phyloP scores from a whole-genome alignment of 169 alveolate species.

The Cryptosporidium meleagridis region DNA sequence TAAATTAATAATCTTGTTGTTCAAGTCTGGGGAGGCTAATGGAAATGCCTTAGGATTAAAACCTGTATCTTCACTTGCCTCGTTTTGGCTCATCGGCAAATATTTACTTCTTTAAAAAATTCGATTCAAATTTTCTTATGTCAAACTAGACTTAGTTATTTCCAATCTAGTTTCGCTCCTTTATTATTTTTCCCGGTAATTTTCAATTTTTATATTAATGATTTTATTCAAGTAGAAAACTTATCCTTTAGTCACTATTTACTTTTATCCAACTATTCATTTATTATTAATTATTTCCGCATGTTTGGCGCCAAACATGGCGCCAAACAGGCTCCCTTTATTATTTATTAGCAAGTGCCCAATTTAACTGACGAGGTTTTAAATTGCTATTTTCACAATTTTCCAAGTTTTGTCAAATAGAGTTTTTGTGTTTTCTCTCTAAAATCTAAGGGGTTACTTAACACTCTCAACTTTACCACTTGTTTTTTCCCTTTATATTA shows the following conservation, averaged over 20 bases:
- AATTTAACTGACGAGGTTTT: neutral
- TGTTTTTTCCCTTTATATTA: too few species aligned
- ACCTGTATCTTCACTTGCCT: slow-evolving; percentile 76
- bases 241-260: neutral
- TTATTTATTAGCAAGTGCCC: neutral
- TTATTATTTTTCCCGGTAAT: neutral
- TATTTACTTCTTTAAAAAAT: neutral
- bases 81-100: slow-evolving; percentile 75
- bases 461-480: neutral
- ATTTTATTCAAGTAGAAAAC: neutral
- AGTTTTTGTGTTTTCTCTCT: neutral
- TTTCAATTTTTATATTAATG: neutral
- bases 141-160: slow-evolving; percentile 10
- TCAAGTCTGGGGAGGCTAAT: slow-evolving; percentile 89
- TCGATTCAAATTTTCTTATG: neutral
- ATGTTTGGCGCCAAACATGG: neutral
- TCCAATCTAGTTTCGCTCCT: neutral
- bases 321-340: neutral
- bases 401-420: too few species aligned
- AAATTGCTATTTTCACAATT: neutral
- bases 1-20: slow-evolving; percentile 87
- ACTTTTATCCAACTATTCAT: neutral
- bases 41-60: slow-evolving; percentile 91
- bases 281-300: neutral
- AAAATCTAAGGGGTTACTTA: neutral